Evolutionary conservation across 345 rosid species (phyloP).

Genomic region (Corymbia maculata): DNA sequence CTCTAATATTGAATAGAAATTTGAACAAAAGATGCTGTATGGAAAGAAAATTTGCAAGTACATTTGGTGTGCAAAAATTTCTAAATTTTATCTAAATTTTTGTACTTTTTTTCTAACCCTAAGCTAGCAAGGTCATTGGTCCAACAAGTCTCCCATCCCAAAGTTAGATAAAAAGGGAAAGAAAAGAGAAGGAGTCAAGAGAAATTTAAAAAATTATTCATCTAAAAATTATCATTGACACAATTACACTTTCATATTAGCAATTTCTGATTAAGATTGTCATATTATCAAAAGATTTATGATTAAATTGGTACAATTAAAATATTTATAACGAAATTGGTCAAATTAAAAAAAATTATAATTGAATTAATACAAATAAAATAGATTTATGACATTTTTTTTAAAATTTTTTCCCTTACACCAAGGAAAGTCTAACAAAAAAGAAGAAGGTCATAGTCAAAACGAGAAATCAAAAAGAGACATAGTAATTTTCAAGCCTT

Average conservation of each 20-base stretch:
- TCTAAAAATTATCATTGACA: rapidly evolving
- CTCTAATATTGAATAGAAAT: no score
- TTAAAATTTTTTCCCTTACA: no score
- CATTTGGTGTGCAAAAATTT: background rate
- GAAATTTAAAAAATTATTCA: background rate
- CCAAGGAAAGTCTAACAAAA: no score
- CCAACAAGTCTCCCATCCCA: background rate
- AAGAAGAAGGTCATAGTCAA: background rate
- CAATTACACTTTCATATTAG: rapidly evolving
- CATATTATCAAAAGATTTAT: no score
- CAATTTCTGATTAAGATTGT: rapidly evolving
- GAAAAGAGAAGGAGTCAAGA: no score
- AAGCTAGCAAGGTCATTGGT: background rate
- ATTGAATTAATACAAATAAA: no score
- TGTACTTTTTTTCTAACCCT: background rate
- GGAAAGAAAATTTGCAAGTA: no score
- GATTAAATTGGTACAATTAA: rapidly evolving
- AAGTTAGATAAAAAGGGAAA: no score
- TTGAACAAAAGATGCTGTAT: no score
- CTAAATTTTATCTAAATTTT: no score
- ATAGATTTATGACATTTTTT: no score
- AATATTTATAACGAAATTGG: rapidly evolving
- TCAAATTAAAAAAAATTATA: no score
- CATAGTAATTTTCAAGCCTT: background rate
- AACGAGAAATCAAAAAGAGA: background rate